These are phyloP conservation scores for Globisporangium cederbergense DNA, from an alignment of 352 stramenopile genomes.

Conservation along the genomic window DNA sequence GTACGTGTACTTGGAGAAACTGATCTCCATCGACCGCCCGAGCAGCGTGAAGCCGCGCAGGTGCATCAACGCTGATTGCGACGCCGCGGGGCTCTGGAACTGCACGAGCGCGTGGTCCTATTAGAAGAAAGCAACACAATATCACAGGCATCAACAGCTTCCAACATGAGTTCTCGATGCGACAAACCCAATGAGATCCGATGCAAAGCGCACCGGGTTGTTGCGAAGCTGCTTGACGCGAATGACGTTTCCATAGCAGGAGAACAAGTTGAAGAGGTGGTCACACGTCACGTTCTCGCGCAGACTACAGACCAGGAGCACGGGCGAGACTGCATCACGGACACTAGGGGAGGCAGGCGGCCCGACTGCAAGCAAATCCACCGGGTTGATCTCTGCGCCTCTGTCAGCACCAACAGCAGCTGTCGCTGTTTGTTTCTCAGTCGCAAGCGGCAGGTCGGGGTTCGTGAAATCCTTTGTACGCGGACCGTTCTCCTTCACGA, in stretches of 20 bases:
- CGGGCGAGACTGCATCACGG: constrained; percentile 35
- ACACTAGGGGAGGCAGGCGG: neutral
- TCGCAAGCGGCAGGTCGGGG: constrained; percentile 22
- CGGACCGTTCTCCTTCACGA: constrained; percentile 59
- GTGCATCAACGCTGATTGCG: constrained; percentile 49
- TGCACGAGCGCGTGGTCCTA: constrained; percentile 60
- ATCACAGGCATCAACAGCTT: neutral
- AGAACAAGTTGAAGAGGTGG: constrained; percentile 68
- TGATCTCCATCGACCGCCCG: constrained; percentile 53
- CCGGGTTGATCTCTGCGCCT: constrained; percentile 19
- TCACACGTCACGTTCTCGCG: constrained; percentile 51
- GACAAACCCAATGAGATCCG: neutral
- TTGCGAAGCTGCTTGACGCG: constrained; percentile 55
- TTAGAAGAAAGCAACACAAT: neutral
- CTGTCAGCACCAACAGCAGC: neutral
- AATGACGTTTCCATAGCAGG: constrained; percentile 61
- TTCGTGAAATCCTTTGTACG: constrained; percentile 57
- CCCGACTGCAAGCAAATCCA: constrained; percentile 11
- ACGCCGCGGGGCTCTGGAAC: constrained; percentile 38
- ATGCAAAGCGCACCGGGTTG: constrained; percentile 29
- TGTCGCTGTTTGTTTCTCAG: neutral
- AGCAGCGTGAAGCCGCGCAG: constrained; percentile 52
- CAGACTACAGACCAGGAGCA: constrained; percentile 58
- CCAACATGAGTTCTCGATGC: neutral
- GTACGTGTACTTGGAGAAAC: constrained; percentile 55